phyloP scores from a whole-genome alignment of 306 rosid species.

The Cicer pinnatifidum region DNA sequence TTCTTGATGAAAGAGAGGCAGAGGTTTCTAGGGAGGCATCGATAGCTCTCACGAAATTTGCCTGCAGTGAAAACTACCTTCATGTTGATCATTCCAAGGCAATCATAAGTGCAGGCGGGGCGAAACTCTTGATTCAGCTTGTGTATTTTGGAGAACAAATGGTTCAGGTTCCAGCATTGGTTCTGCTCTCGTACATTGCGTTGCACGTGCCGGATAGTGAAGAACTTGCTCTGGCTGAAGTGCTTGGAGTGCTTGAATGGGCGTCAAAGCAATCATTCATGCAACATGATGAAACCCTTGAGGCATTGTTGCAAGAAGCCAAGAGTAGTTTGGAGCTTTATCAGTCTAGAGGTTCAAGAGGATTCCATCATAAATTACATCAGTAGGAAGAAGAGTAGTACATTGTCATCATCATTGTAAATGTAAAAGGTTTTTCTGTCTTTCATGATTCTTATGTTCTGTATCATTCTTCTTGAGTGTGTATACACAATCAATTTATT shows the following conservation, averaged over 20 bases:
- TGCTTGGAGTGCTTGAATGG: constrained; percentile 78
- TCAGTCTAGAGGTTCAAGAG: constrained; percentile 83
- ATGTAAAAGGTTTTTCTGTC: constrained; percentile 31
- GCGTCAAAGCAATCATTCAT: constrained; percentile 62
- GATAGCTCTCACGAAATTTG: constrained; percentile 68
- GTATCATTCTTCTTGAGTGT: constrained; percentile 35
- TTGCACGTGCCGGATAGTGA: constrained; percentile 77
- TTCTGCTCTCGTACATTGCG: constrained; percentile 63
- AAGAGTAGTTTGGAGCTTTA: constrained; percentile 79
- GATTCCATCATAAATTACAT: constrained; percentile 57
- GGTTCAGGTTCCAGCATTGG: constrained; percentile 63
- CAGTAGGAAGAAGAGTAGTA: constrained; percentile 39
- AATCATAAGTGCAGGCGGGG: constrained; percentile 66
- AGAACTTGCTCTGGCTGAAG: constrained; percentile 72
- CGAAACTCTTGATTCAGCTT: constrained; percentile 68
- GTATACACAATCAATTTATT: constrained; percentile 49
- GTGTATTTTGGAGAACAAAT: constrained; percentile 70
- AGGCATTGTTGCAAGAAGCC: constrained; percentile 64
- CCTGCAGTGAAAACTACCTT: constrained; percentile 68
- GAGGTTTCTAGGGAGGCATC: constrained; percentile 57
- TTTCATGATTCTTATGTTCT: constrained; percentile 40
- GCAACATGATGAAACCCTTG: constrained; percentile 49
- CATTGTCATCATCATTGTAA: constrained; percentile 19
- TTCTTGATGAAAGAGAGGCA: constrained; percentile 69
- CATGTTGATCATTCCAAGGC: constrained; percentile 76